Evolutionary conservation across 1,139 yeast species (phyloP).

Genomic region (Geotrichum restrictum): DNA sequence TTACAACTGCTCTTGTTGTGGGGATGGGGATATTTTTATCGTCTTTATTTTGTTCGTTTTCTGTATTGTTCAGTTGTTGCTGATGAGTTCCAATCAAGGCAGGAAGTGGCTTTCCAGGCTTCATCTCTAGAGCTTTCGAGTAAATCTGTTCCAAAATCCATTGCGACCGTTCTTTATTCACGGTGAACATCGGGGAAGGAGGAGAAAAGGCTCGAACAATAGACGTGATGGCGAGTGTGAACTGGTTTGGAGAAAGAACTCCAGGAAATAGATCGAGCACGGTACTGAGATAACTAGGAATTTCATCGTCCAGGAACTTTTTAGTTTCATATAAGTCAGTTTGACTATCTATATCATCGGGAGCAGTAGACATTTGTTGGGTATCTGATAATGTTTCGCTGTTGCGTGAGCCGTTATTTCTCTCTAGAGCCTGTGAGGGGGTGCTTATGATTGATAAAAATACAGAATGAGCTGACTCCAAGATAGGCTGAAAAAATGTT

Average conservation of each 20-base stretch:
- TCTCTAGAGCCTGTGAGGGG: constrained; percentile 18
- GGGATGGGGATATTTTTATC: constrained; percentile 37
- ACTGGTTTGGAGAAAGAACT: constrained; percentile 53
- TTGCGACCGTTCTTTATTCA: constrained; percentile 38
- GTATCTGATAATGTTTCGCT: constrained; percentile 19
- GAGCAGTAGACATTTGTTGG: constrained; percentile 11
- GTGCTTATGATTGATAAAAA: constrained; percentile 41
- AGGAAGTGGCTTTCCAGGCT: constrained; percentile 38
- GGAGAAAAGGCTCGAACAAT: constrained; percentile 52
- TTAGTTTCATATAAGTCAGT: constrained; percentile 29
- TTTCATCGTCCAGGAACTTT: constrained; percentile 30
- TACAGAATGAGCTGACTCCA: constrained; percentile 69
- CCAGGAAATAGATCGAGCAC: constrained; percentile 54
- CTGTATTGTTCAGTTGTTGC: constrained; percentile 26
- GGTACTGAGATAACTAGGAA: constrained; percentile 40
- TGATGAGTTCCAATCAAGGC: constrained; percentile 39
- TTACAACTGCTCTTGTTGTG: constrained; percentile 52
- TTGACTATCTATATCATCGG: constrained; percentile 8
- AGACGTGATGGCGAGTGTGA: constrained; percentile 56
- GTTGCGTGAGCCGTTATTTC: constrained; percentile 16
- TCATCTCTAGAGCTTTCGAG: constrained; percentile 31
- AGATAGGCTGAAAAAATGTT: constrained; percentile 39
- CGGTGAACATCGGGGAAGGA: constrained; percentile 38
- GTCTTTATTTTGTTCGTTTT: constrained; percentile 29
- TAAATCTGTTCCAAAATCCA: constrained; percentile 45